Evolutionary conservation across 495 filamentous ascomycete species (phyloP), one percentile per base, ranked within the genome.

Genomic region (Daldinia concentrica): DNA sequence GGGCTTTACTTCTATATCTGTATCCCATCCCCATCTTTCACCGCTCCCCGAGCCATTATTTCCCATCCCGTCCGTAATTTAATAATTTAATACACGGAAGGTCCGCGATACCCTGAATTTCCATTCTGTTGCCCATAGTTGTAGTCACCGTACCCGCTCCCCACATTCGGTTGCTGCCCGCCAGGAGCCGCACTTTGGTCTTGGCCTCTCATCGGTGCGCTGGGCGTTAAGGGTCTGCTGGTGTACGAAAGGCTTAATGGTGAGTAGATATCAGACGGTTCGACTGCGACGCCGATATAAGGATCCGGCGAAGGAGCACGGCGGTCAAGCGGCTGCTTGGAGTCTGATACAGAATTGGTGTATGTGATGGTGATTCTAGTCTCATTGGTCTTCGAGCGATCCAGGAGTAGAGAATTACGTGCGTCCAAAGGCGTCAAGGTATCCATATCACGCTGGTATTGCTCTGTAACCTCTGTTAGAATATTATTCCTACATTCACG

Each of bases 381-480:
- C 7, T 73, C 61, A 17, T 63, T 51, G 19, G 74, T 74, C 54
- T 81, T 80, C 50, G 51, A 4, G 11, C 78, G 80, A 56, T 81
- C 78, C 19, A 78, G 90, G 45, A 99, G 88, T 7, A 99, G 87
- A 12, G 93, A 95, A 78, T 97, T 97, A 66, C 93, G 91, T 0
- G 95, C 90, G 73, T 95, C 93, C 30, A 99, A 83, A 11, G 95
- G 91, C 4, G 95, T 98, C 39, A 98, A 88, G 64, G 90, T 90
- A 79, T 97, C 94, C 39, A 93, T 84, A 73, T 95, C 92, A 62
- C 90, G 90, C 68, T 91, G 90, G 39, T 88, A 76, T 85, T 97
- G 95, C 80, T 97, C 94, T 91, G 81, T 66, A 27, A 24, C 22
- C 7, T 36, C 1, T 60, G 69, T 79, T 71, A 79, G 76, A 48